Evolutionary conservation across 257 asterid genomes (phyloP).

Genomic region (Solanum gracilifrons): DNA sequence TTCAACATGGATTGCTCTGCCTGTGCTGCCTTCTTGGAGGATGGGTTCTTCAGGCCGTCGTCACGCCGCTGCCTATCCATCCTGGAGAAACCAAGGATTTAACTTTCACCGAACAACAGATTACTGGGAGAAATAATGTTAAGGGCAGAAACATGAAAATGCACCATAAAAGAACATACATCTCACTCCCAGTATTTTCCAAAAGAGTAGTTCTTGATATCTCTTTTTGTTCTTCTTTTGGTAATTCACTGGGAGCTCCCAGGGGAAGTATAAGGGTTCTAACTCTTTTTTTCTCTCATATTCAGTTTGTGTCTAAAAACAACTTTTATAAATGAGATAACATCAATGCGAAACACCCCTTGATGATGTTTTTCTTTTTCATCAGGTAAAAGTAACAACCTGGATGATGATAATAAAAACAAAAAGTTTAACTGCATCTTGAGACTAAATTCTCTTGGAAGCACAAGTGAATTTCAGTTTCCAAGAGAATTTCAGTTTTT

Average conservation of each 20-base stretch:
- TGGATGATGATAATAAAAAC: background rate
- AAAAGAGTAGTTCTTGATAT: background rate
- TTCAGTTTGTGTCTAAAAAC: background rate
- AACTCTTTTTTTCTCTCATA: background rate
- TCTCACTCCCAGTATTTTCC: background rate
- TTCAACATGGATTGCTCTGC: conserved; percentile 70
- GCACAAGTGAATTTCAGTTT: background rate
- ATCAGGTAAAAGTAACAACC: background rate
- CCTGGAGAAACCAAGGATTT: conserved; percentile 23
- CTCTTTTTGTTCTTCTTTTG: background rate
- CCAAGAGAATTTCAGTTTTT: background rate
- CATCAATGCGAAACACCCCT: background rate
- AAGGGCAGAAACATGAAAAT: background rate
- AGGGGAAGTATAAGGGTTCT: background rate
- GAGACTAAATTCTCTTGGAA: background rate
- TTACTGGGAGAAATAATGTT: background rate
- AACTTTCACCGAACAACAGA: background rate
- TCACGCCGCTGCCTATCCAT: conserved; percentile 97
- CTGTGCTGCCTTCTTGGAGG: conserved; percentile 73
- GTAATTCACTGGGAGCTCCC: background rate
- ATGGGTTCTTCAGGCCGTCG: conserved; percentile 71
- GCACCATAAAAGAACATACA: background rate
- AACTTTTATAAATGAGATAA: background rate
- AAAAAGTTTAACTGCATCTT: background rate
- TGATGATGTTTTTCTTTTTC: background rate